phyloP scores from a whole-genome alignment of 2,329 filamentous ascomycete genomes.

The Fusarium sp. region DNA sequence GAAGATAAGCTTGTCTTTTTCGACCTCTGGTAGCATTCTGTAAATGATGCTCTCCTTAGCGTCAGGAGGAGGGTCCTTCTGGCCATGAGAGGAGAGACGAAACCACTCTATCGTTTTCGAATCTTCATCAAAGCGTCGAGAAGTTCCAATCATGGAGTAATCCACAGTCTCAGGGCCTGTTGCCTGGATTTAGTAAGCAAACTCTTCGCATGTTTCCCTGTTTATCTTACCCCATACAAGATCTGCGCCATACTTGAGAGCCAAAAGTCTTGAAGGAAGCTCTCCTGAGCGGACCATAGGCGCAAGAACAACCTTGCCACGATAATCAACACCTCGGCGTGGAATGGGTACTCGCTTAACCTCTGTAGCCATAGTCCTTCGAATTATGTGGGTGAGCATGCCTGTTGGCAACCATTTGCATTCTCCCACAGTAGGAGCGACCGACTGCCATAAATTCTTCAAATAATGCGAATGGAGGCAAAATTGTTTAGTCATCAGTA shows the following conservation, averaged over 20 bases:
- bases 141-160: constrained; percentile 88
- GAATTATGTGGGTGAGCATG: constrained; percentile 54
- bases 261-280: constrained; percentile 86
- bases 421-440: constrained; percentile 2
- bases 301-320: constrained; percentile 92
- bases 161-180: constrained; percentile 93
- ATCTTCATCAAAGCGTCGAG: constrained; percentile 78
- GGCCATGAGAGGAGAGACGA: constrained; percentile 77
- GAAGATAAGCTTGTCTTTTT: constrained; percentile 83
- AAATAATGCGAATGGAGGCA: constrained; percentile 30
- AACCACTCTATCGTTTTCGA: constrained; percentile 89
- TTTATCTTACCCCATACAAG: constrained; percentile 84
- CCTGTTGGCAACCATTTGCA: constrained; percentile 28
- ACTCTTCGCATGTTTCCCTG: background rate
- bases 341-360: constrained; percentile 84
- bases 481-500: constrained; percentile 37
- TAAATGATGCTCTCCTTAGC: constrained; percentile 80
- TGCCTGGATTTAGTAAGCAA: constrained; percentile 4
- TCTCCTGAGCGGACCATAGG: constrained; percentile 99
- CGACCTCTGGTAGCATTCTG: constrained; percentile 81
- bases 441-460: constrained; percentile 32
- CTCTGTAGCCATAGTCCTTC: constrained; percentile 69
- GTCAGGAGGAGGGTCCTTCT: constrained; percentile 67
- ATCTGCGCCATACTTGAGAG: constrained; percentile 95
- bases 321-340: constrained; percentile 89